Conservation (phyloP, 495 filamentous ascomycete species). For the Daldinia loculata region DNA sequence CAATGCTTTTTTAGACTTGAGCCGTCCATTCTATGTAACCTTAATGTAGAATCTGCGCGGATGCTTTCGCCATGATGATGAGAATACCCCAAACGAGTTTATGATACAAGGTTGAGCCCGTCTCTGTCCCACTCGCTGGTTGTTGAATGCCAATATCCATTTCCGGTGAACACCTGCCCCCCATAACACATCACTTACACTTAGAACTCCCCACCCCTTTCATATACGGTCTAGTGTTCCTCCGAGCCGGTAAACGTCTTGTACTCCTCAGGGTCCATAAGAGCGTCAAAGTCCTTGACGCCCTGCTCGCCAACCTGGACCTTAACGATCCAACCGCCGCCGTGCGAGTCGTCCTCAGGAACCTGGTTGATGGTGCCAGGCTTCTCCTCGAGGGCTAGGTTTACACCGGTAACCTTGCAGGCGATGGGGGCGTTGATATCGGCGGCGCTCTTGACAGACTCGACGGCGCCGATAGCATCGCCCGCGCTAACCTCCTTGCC, state of each 20-base stretch:
- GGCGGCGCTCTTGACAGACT: conserved; percentile 96
- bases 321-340: conserved; percentile 91
- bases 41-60: conserved; percentile 21
- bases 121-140: conserved; percentile 36
- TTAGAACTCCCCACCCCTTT: neutral
- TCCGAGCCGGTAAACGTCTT: conserved; percentile 65
- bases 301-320: conserved; percentile 72
- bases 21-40: conserved; percentile 35
- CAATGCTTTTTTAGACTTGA: conserved; percentile 30
- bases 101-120: conserved; percentile 52
- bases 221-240: conserved; percentile 32
- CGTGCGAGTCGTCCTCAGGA: conserved; percentile 72
- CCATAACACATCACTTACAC: neutral
- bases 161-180: conserved; percentile 29
- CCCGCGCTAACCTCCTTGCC: conserved; percentile 70
- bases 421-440: conserved; percentile 91
- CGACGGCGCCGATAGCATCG: conserved; percentile 89
- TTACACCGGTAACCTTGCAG: conserved; percentile 76
- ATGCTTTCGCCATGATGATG: conserved; percentile 28
- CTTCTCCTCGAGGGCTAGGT: conserved; percentile 78
- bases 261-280: conserved; percentile 81
- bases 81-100: conserved; percentile 42
- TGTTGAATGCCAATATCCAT: conserved; percentile 38
- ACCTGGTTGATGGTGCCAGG: conserved; percentile 86
- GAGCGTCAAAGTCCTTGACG: conserved; percentile 70